These are phyloP conservation scores for Penicillium paradoxum DNA, from an alignment of 495 filamentous ascomycete species.

Conservation along the genomic window DNA sequence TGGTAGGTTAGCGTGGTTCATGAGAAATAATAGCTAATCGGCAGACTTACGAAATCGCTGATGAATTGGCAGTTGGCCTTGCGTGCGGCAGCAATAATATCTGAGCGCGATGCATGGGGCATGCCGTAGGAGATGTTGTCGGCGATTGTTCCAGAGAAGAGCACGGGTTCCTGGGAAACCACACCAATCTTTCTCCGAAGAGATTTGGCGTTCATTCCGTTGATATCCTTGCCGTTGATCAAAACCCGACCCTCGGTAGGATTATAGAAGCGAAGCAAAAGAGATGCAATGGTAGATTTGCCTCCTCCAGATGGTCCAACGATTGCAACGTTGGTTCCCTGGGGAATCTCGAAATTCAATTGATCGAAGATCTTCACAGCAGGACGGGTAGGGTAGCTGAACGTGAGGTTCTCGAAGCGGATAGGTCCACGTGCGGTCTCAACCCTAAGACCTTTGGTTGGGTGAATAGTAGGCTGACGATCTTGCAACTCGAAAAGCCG, in stretches of 20 bases:
- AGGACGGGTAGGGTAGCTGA: slow-evolving; percentile 86
- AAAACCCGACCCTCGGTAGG: slow-evolving; percentile 71
- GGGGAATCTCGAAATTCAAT: slow-evolving; percentile 83
- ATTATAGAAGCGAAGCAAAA: slow-evolving; percentile 87
- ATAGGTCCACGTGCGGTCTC: slow-evolving; percentile 80
- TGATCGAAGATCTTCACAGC: slow-evolving; percentile 87
- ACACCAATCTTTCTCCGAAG: slow-evolving; percentile 92
- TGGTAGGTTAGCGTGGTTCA: slow-evolving; percentile 11
- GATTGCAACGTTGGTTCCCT: slow-evolving; percentile 91
- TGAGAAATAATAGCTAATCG: not conserved
- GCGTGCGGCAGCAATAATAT: slow-evolving; percentile 80
- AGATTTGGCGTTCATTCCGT: slow-evolving; percentile 85
- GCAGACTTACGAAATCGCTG: slow-evolving; percentile 69
- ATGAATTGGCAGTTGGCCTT: slow-evolving; percentile 98
- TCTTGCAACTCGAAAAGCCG: slow-evolving; percentile 96
- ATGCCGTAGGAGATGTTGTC: slow-evolving; percentile 96
- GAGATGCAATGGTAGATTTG: slow-evolving; percentile 86
- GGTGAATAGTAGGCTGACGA: slow-evolving; percentile 76
- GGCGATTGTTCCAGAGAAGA: slow-evolving; percentile 92
- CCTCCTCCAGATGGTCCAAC: slow-evolving; percentile 93
- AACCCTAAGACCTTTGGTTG: slow-evolving; percentile 74
- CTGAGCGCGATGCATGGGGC: slow-evolving; percentile 67
- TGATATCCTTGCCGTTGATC: slow-evolving; percentile 81
- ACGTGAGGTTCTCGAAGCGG: slow-evolving; percentile 75
- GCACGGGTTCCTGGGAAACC: slow-evolving; percentile 90